Conservation (phyloP, 441 rosid species). For the Manihot esculenta region DNA sequence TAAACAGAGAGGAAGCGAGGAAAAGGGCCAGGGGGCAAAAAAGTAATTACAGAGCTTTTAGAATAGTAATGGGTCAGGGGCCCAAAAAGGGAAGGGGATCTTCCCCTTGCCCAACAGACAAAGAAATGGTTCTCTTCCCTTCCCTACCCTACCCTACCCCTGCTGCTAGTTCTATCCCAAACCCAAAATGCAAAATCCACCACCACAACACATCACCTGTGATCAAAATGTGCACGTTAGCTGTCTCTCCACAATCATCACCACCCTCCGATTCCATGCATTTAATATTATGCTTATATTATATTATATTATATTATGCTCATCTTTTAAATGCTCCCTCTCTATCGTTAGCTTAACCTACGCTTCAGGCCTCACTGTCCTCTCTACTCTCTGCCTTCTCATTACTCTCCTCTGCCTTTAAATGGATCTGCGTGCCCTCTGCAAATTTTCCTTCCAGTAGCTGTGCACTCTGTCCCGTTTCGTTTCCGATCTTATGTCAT, state of each 20-base stretch:
- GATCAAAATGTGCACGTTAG: conserved; percentile 27
- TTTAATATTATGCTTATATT: not conserved
- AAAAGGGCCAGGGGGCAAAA: too few relatives aligned
- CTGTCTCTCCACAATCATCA: conserved; percentile 25
- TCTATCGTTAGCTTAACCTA: conserved; percentile 7
- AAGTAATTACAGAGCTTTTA: too few relatives aligned
- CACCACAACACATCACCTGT: not conserved
- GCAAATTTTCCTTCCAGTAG: not conserved
- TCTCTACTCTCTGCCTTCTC: not conserved
- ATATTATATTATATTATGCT: not conserved
- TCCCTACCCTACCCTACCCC: not conserved
- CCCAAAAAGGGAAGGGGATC: not conserved
- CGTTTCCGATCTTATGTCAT: conserved; percentile 40
- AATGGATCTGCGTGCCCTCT: conserved; percentile 14
- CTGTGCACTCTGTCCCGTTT: not conserved
- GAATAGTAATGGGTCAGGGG: conserved; percentile 2
- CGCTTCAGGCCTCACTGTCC: conserved; percentile 7
- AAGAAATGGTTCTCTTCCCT: not conserved
- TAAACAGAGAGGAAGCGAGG: too few relatives aligned
- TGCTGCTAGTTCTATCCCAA: too few relatives aligned
- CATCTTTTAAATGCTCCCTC: conserved; percentile 11
- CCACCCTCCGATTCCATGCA: not conserved
- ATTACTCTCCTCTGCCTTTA: conserved; percentile 7
- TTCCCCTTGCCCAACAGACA: conserved; percentile 21
- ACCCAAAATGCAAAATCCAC: not conserved